phyloP scores from a whole-genome alignment of 129 eudicot genomes.

The Ambrosia trifida region DNA sequence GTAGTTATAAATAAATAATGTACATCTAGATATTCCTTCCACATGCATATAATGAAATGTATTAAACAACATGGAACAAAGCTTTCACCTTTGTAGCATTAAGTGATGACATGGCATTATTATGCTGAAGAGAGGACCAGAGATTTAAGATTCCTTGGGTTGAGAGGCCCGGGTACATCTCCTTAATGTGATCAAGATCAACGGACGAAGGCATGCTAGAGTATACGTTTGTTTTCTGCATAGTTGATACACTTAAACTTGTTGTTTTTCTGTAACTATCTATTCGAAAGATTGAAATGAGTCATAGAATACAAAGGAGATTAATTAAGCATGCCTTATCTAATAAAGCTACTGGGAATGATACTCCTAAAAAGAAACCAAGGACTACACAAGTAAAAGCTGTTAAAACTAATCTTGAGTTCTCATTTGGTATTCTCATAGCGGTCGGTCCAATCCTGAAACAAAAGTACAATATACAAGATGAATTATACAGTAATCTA shows the following conservation, averaged over 20 bases:
- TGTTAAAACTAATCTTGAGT: conserved; percentile 59
- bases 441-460: conserved; percentile 24
- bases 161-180: conserved; percentile 77
- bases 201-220: conserved; percentile 41
- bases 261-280: neutral
- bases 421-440: conserved; percentile 52
- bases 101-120: conserved; percentile 13
- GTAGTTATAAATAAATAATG: neutral
- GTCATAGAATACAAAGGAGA: neutral
- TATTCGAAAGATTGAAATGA: neutral
- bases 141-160: conserved; percentile 58
- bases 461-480: neutral
- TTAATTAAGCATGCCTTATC: conserved; percentile 47
- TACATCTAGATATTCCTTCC: neutral
- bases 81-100: conserved; percentile 45
- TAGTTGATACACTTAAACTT: conserved; percentile 1
- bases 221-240: conserved; percentile 39
- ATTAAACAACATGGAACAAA: neutral
- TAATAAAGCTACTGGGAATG: conserved; percentile 51
- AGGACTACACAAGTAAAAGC: conserved; percentile 55
- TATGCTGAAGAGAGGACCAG: conserved; percentile 60
- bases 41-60: neutral
- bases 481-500: neutral
- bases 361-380: conserved; percentile 70
- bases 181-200: conserved; percentile 52